Percentiles rank a stretch among this genome's conserved stretches.
Conservation (phyloP, 73 alveolate species). For the Paramecium biaurelia region DNA sequence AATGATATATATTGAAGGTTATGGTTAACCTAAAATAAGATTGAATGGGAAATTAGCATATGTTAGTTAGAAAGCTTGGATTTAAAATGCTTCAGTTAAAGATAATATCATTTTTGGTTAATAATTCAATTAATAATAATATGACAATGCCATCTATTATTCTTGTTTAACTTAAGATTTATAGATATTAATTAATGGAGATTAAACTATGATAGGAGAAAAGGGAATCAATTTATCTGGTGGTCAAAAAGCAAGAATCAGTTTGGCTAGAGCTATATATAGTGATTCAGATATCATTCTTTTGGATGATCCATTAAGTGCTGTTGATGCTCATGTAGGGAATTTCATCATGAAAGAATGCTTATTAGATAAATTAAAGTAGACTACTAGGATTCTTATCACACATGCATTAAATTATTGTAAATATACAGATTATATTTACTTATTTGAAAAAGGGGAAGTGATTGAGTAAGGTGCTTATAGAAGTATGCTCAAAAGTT, state of each 20-base stretch:
- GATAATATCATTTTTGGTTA: constrained; percentile 65
- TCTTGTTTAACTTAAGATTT: constrained; percentile 65
- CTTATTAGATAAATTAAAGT: constrained; percentile 75
- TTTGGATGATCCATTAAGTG: constrained; percentile 86
- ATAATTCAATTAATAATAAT: constrained; percentile 63
- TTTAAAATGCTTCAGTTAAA: constrained; percentile 63
- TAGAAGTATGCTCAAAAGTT: neutral
- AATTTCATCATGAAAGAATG: constrained; percentile 85
- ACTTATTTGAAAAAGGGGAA: constrained; percentile 87
- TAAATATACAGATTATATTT: constrained; percentile 80
- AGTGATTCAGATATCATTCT: constrained; percentile 66
- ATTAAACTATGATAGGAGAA: constrained; percentile 71
- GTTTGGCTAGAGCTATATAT: constrained; percentile 76
- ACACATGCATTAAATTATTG: constrained; percentile 78
- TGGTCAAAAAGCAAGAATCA: constrained; percentile 78
- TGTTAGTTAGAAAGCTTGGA: constrained; percentile 69
- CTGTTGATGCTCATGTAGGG: constrained; percentile 96
- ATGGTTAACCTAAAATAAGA: constrained; percentile 28
- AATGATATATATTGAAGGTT: constrained; percentile 31
- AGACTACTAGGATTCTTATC: constrained; percentile 91
- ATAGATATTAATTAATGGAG: constrained; percentile 63
- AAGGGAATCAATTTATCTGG: constrained; percentile 76
- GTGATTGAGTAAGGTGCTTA: constrained; percentile 64
- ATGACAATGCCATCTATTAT: constrained; percentile 54
- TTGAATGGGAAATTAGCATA: constrained; percentile 61